Base-by-base conservation (phyloP, 768 basidiomycete species). In the Rhizopogon sp. region DNA sequence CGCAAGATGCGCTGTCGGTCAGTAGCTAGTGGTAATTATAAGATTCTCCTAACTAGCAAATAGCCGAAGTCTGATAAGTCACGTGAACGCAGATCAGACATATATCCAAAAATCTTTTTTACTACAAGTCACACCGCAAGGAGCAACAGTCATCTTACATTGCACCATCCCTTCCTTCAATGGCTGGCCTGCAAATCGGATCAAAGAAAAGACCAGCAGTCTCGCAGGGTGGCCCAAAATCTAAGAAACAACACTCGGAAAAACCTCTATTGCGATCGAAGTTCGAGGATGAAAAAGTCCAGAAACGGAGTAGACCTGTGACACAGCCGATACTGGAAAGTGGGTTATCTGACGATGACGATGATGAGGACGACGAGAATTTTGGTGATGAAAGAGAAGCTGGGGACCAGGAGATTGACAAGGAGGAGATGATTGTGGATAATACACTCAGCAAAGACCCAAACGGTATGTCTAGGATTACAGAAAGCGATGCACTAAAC, bases 251-350 rank as follows among this genome's bases (percentile, higher is more conserved):
- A 1, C 79, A 79, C 57, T 56, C 77, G 5, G 78, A 77, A 39
- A 72, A 73, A 43, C 55, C 68, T 37, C 37, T 50, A 6, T 57
- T 55, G 45, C 31, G 31, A 10, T 57, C 60, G 40, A 63, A 60
- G 56, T 49, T 43, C 3, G 29, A 42, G 29, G 56, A 65, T 50
- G 73, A 76, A 60, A 63, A 68, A 51, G 70, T 74, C 55, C 79
- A 79, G 68, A 83, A 80, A 67, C 79, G 87, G n/a, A 82, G 79
- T 61, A 73, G 71, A 40, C 85, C 85, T 13, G 77, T 88, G 2
- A 87, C 85, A 39, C 69, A 59, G 31, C 64, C 70, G 2, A 52
- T 66, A 41, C 50, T 61, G 17, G 75, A 72, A 8, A 72, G 69
- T 7, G 62, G 56, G 25, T 74, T 72, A 17, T 75, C 73, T 2